Evolutionary conservation across 495 filamentous ascomycete species (phyloP).

Genomic region (Cercophora scortea): DNA sequence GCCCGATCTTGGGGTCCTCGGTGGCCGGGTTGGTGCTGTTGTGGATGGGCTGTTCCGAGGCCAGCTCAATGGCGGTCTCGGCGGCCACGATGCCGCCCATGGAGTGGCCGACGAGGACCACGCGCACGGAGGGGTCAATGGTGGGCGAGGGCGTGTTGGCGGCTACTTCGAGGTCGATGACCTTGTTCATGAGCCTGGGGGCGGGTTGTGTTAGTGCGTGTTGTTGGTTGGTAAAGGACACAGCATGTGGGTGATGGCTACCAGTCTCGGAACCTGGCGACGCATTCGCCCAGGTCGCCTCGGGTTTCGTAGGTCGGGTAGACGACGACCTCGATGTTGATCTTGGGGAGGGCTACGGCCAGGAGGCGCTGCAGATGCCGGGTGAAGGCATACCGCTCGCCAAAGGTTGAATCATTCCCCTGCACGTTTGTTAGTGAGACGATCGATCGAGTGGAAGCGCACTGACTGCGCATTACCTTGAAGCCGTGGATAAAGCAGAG

Average conservation of each 20-base stretch:
- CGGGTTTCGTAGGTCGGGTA: constrained; percentile 92
- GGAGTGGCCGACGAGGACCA: constrained; percentile 80
- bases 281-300: constrained; percentile 76
- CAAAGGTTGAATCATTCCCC: constrained; percentile 88
- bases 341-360: constrained; percentile 60
- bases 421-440: constrained; percentile 19
- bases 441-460: background rate
- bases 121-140: constrained; percentile 78
- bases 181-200: constrained; percentile 72
- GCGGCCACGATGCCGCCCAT: constrained; percentile 98
- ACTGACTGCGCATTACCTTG: constrained; percentile 52
- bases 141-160: constrained; percentile 78
- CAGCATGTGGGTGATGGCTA: constrained; percentile 18
- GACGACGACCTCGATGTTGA: constrained; percentile 60
- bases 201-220: background rate
- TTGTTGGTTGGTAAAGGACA: background rate
- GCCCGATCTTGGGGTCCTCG: constrained; percentile 8
- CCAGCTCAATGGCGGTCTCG: constrained; percentile 66
- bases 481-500: constrained; percentile 96
- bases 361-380: constrained; percentile 65
- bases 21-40: constrained; percentile 11
- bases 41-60: constrained; percentile 59
- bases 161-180: constrained; percentile 89
- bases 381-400: constrained; percentile 53
- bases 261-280: constrained; percentile 81